phyloP scores from a whole-genome alignment of 768 basidiomycete species.

The Trametes villosa region DNA sequence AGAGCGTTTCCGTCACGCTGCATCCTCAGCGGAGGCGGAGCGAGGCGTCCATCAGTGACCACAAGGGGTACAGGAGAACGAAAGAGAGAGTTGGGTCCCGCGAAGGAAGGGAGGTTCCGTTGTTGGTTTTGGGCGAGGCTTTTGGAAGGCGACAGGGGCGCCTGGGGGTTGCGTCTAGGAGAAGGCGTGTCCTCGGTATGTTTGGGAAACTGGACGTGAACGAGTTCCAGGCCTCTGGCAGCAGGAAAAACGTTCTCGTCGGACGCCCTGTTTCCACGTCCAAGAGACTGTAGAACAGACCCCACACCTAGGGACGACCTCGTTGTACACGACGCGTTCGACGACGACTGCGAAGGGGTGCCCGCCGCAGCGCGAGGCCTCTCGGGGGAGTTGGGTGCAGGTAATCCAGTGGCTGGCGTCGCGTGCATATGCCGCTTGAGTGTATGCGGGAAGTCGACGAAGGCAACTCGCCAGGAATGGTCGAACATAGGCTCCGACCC shows the following conservation, averaged over 20 bases:
- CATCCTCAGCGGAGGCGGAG: too few species aligned
- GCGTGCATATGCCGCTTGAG: background rate
- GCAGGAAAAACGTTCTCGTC: background rate
- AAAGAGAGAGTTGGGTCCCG: background rate
- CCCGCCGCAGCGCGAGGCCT: too few species aligned
- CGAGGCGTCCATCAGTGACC: too few species aligned
- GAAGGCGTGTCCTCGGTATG: background rate
- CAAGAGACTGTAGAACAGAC: background rate
- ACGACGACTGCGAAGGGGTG: too few species aligned
- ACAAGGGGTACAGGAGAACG: background rate
- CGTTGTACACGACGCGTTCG: too few species aligned
- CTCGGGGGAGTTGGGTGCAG: too few species aligned
- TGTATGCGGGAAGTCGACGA: background rate
- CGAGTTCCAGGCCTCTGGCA: background rate
- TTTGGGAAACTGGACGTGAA: background rate
- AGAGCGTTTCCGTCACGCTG: too few species aligned
- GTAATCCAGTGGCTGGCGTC: background rate
- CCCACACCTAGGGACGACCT: background rate
- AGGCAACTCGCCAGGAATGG: slow-evolving; percentile 11
- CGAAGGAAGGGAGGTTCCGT: too few species aligned
- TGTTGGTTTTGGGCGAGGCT: background rate
- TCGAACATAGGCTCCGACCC: slow-evolving; percentile 18
- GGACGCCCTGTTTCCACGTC: background rate
- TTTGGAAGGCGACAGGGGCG: background rate
- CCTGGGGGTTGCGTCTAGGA: background rate